phyloP scores from a whole-genome alignment of 768 basidiomycete genomes.

The Rubroboletus satanas region DNA sequence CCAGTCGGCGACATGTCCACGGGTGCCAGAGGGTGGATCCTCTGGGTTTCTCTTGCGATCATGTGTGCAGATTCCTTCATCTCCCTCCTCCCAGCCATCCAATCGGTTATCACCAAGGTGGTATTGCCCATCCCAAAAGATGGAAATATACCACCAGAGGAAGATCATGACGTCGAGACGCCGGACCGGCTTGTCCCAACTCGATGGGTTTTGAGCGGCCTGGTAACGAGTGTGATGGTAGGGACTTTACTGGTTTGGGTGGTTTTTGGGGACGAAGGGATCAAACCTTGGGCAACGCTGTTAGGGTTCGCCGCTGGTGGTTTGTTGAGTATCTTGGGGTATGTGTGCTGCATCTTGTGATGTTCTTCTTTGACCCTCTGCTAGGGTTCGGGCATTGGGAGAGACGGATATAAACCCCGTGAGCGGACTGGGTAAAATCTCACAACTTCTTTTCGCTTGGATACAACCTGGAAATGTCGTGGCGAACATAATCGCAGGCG shows the following conservation, averaged over 20 bases:
- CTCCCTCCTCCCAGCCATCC: constrained; percentile 73
- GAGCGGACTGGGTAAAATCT: constrained; percentile 91
- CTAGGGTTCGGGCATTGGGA: constrained; percentile 86
- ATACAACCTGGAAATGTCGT: constrained; percentile 93
- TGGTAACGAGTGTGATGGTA: constrained; percentile 53
- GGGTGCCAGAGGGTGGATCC: constrained; percentile 93
- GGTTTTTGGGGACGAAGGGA: constrained; percentile 88
- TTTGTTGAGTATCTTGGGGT: constrained; percentile 86
- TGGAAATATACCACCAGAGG: constrained; percentile 17
- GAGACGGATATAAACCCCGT: constrained; percentile 95
- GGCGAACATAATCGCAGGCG: constrained; percentile 97
- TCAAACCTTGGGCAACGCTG: constrained; percentile 92
- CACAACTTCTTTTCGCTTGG: constrained; percentile 91
- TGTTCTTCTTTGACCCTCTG: constrained; percentile 3
- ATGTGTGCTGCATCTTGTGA: constrained; percentile 21
- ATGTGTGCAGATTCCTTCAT: constrained; percentile 93
- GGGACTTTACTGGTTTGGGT: constrained; percentile 83
- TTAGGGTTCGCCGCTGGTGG: constrained; percentile 81
- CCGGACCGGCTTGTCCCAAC: constrained; percentile 77
- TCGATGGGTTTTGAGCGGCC: constrained; percentile 71
- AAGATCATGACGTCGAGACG: constrained; percentile 68
- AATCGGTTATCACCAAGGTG: constrained; percentile 45
- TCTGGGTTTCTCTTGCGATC: constrained; percentile 94
- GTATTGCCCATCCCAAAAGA: constrained; percentile 28
- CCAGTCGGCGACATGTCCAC: constrained; percentile 81